phyloP scores from a whole-genome alignment of 352 stramenopile genomes.

The Pythium dissimile region DNA sequence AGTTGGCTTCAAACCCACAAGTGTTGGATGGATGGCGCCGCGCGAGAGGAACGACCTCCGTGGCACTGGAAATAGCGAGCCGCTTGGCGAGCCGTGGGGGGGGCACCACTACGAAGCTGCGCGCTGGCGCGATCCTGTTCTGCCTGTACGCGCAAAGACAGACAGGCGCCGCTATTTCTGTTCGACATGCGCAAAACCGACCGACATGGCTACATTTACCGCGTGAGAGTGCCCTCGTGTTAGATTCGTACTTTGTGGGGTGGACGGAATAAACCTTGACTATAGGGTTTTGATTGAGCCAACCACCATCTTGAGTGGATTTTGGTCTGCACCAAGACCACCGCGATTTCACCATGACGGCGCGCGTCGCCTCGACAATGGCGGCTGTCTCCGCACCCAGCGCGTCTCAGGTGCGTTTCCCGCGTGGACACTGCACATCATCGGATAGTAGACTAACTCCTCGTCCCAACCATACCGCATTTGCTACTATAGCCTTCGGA shows the following conservation, averaged over 20 bases:
- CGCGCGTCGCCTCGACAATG: slow-evolving; percentile 5
- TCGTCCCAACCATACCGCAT: slow-evolving; percentile 6
- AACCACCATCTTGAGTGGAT: too few species aligned
- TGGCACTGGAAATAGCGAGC: slow-evolving; percentile 6
- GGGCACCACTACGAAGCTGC: too few species aligned
- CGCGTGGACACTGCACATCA: not conserved
- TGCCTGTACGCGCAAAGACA: too few species aligned
- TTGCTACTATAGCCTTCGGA: slow-evolving; percentile 1
- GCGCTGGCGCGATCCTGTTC: too few species aligned
- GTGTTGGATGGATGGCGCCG: not conserved
- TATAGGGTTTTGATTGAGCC: slow-evolving; percentile 1
- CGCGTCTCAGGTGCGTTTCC: slow-evolving; percentile 5
- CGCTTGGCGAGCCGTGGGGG: too few species aligned
- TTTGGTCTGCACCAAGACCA: too few species aligned
- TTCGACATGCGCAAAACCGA: slow-evolving; percentile 1
- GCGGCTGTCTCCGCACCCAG: slow-evolving; percentile 1
- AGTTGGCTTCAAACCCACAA: not conserved
- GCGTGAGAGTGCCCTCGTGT: slow-evolving; percentile 3
- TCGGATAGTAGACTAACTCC: not conserved
- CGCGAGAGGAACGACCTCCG: not conserved
- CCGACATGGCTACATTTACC: slow-evolving; percentile 14
- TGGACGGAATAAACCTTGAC: not conserved
- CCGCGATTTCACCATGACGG: slow-evolving; percentile 5
- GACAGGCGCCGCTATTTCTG: not conserved
- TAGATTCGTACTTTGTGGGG: slow-evolving; percentile 4